Evolutionary conservation across 2,329 filamentous ascomycete species (phyloP).

Genomic region (Penicillium sp.): DNA sequence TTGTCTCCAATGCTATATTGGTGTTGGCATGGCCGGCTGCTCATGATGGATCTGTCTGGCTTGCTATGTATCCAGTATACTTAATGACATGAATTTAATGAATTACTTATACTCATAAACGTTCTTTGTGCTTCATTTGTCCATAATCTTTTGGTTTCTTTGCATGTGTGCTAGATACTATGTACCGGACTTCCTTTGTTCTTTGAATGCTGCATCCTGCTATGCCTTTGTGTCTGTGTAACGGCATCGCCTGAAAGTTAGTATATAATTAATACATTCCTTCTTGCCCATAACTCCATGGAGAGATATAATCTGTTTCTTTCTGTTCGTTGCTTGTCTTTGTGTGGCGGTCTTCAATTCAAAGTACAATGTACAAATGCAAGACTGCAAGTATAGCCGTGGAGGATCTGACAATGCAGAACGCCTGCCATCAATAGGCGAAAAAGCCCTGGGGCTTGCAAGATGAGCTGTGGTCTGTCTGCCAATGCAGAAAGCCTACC

Average conservation of each 20-base stretch:
- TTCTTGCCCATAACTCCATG: background rate
- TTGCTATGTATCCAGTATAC: constrained; percentile 8
- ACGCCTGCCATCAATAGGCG: too few species aligned
- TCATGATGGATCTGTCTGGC: constrained; percentile 6
- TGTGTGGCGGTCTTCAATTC: background rate
- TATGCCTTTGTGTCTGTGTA: background rate
- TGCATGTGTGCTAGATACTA: background rate
- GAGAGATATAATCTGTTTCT: background rate
- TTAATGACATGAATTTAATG: constrained; percentile 18
- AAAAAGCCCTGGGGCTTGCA: too few species aligned
- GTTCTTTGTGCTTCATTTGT: background rate
- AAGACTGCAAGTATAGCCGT: too few species aligned
- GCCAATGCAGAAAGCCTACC: too few species aligned
- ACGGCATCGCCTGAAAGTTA: too few species aligned
- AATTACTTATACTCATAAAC: background rate
- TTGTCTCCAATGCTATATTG: constrained; percentile 18
- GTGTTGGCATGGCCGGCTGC: constrained; percentile 5
- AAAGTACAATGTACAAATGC: too few species aligned
- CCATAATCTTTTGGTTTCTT: background rate
- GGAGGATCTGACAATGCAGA: too few species aligned
- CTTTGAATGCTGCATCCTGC: background rate
- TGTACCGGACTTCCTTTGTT: background rate
- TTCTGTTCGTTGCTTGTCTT: background rate
- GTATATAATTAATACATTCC: background rate
- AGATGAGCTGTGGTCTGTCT: too few species aligned